A percentile compares a stretch with the other conserved stretches of the same genome.
Evolutionary conservation across 202 grass and related monocot species (phyloP).

Genomic region (Brachypodium distachyon): DNA sequence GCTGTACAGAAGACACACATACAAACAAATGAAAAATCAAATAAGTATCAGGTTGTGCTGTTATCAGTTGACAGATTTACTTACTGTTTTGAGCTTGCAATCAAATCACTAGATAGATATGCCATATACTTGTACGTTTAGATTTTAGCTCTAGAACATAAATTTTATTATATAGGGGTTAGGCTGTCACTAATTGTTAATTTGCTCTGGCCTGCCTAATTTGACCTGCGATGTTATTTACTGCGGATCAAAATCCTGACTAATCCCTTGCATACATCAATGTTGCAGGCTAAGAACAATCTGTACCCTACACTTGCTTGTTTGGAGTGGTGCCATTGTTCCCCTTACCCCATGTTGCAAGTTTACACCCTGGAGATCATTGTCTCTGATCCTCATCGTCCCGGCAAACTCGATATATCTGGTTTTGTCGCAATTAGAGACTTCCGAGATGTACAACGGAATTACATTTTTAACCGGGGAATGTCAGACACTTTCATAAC

Average conservation of each 20-base stretch:
- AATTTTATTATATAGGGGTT: not conserved
- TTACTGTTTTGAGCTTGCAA: not conserved
- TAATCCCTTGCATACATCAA: not conserved
- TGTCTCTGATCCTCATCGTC: not conserved
- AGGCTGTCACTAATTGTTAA: not conserved
- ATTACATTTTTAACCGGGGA: conserved; percentile 2
- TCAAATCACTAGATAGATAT: not conserved
- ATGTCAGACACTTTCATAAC: not conserved
- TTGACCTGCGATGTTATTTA: not conserved
- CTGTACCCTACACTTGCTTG: not conserved
- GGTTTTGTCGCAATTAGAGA: not conserved
- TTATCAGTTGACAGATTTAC: not conserved
- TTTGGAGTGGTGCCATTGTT: not conserved
- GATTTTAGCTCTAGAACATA: not conserved
- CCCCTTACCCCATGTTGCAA: not conserved
- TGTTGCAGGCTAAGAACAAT: not conserved
- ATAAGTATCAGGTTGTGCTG: not conserved
- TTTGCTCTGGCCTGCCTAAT: not conserved
- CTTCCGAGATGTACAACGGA: not conserved
- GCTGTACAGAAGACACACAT: not conserved
- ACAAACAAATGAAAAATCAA: not conserved
- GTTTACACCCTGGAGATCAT: not conserved
- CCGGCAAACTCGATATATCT: not conserved
- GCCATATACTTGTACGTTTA: not conserved
- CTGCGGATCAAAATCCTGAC: not conserved